phyloP scores from a whole-genome alignment of 495 filamentous ascomycete genomes.

The Tuber borchii region DNA sequence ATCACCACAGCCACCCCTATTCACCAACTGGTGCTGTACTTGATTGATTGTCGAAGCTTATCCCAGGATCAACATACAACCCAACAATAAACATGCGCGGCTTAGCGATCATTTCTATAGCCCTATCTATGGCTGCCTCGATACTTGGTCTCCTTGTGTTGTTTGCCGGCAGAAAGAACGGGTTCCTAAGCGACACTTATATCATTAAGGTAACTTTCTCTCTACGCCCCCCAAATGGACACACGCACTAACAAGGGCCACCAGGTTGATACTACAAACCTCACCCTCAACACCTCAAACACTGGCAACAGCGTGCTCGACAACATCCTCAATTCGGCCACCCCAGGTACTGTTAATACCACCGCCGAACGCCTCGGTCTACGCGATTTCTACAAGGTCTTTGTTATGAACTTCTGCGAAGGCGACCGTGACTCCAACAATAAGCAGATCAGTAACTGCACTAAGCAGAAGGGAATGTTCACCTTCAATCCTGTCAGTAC shows the following conservation, averaged over 20 bases:
- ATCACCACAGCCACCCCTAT: not conserved
- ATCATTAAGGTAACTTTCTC: slow-evolving; percentile 27
- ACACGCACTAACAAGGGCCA: not conserved
- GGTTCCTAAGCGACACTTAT: slow-evolving; percentile 33
- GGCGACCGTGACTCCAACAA: slow-evolving; percentile 8
- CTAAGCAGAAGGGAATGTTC: slow-evolving; percentile 21
- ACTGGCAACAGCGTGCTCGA: slow-evolving; percentile 20
- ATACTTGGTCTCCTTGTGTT: slow-evolving; percentile 29
- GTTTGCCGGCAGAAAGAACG: slow-evolving; percentile 25
- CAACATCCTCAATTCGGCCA: slow-evolving; percentile 3
- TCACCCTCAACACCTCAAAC: slow-evolving; percentile 23
- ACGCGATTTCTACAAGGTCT: slow-evolving; percentile 33
- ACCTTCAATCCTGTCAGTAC: slow-evolving; percentile 32
- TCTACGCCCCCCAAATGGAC: not conserved
- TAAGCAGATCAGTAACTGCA: slow-evolving; percentile 24
- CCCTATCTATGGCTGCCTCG: slow-evolving; percentile 29
- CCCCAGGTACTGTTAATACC: slow-evolving; percentile 19
- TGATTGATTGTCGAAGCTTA: not conserved
- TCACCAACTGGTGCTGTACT: not conserved
- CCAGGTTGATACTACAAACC: slow-evolving; percentile 33
- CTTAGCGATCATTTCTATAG: slow-evolving; percentile 31
- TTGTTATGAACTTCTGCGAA: slow-evolving; percentile 37
- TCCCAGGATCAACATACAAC: not conserved
- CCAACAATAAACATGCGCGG: slow-evolving; percentile 21
- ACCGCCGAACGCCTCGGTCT: slow-evolving; percentile 31